These are phyloP conservation scores for Lanmaoa rubissima DNA, from an alignment of 768 basidiomycete genomes.

Conservation along the genomic window DNA sequence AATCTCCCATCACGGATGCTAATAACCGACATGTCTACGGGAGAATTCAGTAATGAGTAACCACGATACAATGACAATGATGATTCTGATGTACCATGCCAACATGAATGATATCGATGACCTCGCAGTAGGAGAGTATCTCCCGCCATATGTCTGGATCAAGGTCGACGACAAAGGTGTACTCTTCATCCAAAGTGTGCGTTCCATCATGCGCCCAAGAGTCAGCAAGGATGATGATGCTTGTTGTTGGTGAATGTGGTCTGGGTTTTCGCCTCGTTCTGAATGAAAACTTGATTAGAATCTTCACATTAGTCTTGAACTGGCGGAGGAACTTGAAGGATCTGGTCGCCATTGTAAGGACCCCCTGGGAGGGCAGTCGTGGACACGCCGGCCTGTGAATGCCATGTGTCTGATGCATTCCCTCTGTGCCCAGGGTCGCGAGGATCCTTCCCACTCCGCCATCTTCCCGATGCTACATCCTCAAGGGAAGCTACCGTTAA, in stretches of 20 bases:
- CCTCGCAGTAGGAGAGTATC: slow-evolving; percentile 12
- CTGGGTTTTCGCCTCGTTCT: background rate
- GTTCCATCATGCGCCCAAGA: background rate
- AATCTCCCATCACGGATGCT: background rate
- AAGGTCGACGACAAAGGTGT: background rate
- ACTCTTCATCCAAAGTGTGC: background rate
- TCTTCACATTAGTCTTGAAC: background rate
- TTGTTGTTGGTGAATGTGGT: background rate
- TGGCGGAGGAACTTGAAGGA: background rate
- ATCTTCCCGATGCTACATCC: too few relatives aligned
- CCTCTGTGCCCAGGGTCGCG: too few relatives aligned
- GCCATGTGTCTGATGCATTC: too few relatives aligned
- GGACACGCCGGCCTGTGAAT: background rate
- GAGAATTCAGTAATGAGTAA: background rate
- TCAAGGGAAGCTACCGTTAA: too few relatives aligned
- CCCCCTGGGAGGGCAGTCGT: too few relatives aligned
- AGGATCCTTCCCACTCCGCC: background rate
- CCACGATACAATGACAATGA: background rate
- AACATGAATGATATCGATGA: slow-evolving; percentile 8
- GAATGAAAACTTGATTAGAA: background rate
- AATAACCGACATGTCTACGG: slow-evolving; percentile 5
- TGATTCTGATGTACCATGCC: slow-evolving; percentile 3
- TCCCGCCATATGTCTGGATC: slow-evolving; percentile 4
- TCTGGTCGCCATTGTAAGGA: background rate
- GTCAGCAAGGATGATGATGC: background rate